A percentile compares a stretch with the other conserved stretches of the same genome.
Conservation (phyloP, 768 basidiomycete genomes). For the Mrakia blollopis region DNA sequence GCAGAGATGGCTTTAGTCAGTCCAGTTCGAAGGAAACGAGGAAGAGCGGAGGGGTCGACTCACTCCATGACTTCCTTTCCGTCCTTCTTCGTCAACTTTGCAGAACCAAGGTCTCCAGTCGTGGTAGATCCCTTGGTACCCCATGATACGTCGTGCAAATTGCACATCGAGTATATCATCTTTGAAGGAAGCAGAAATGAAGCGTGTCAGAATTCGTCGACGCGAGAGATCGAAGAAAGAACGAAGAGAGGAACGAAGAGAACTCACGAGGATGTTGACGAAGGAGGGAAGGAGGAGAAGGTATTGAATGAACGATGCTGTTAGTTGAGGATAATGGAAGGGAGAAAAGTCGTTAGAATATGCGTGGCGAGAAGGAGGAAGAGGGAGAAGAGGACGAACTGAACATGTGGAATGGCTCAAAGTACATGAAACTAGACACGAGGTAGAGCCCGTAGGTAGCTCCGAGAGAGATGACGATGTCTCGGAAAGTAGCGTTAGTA, state of each 20-base stretch:
- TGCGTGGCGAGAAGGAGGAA: neutral
- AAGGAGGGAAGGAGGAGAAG: conserved; percentile 43
- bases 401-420: conserved; percentile 45
- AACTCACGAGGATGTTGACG: conserved; percentile 38
- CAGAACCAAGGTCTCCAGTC: conserved; percentile 88
- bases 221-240: neutral
- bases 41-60: neutral
- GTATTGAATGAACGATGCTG: conserved; percentile 20
- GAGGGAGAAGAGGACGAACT: conserved; percentile 15
- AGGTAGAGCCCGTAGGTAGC: conserved; percentile 91
- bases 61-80: conserved; percentile 77
- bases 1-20: neutral
- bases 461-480: conserved; percentile 37
- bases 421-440: conserved; percentile 41
- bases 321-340: neutral
- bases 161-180: conserved; percentile 43
- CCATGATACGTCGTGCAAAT: conserved; percentile 73
- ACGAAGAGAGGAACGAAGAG: neutral
- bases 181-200: conserved; percentile 22
- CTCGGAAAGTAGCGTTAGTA: conserved; percentile 61
- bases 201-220: neutral
- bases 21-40: neutral
- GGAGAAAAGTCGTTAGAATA: neutral
- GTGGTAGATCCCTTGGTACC: conserved; percentile 76
- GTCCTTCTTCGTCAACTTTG: conserved; percentile 74